Evolutionary conservation across 1,139 yeast species (phyloP).

Genomic region (Zhuliangozyma parablackwelliae): DNA sequence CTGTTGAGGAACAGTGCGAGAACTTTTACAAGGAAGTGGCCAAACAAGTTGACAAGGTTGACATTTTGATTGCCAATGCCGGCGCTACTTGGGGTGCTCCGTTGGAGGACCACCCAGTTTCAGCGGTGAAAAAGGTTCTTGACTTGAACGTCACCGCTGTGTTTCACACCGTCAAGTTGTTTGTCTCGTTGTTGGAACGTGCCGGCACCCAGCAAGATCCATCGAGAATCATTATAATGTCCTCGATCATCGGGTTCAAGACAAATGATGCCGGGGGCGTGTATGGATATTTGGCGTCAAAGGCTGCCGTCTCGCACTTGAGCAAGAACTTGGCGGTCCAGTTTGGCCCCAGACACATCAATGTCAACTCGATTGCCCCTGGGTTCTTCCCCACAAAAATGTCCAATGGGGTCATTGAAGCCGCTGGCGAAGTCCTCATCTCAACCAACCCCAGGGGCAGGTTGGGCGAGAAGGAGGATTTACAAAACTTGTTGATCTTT

Average conservation of each 20-base stretch:
- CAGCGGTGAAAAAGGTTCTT: conserved; percentile 61
- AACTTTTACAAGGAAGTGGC: conserved; percentile 42
- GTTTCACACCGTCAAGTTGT: conserved; percentile 60
- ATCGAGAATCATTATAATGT: conserved; percentile 61
- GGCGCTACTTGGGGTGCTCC: conserved; percentile 82
- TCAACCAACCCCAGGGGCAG: conserved; percentile 59
- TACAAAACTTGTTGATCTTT: conserved; percentile 56
- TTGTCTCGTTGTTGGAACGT: conserved; percentile 52
- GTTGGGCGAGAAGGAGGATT: conserved; percentile 60
- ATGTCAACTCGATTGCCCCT: conserved; percentile 69
- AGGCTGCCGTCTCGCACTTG: conserved; percentile 72
- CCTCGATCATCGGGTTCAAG: conserved; percentile 51
- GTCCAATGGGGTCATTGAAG: conserved; percentile 62
- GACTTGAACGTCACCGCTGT: conserved; percentile 69
- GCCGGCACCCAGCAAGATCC: conserved; percentile 61
- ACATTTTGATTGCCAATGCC: conserved; percentile 72
- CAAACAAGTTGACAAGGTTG: conserved; percentile 42
- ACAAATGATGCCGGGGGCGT: conserved; percentile 51
- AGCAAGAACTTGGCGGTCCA: conserved; percentile 61
- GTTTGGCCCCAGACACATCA: conserved; percentile 63
- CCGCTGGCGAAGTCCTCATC: conserved; percentile 48
- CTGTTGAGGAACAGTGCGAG: conserved; percentile 48
- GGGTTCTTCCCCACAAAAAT: conserved; percentile 78
- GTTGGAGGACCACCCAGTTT: conserved; percentile 56
- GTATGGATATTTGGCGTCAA: conserved; percentile 70